phyloP scores from a whole-genome alignment of 2,329 filamentous ascomycete genomes.

The Coniochaeta pulveracea region DNA sequence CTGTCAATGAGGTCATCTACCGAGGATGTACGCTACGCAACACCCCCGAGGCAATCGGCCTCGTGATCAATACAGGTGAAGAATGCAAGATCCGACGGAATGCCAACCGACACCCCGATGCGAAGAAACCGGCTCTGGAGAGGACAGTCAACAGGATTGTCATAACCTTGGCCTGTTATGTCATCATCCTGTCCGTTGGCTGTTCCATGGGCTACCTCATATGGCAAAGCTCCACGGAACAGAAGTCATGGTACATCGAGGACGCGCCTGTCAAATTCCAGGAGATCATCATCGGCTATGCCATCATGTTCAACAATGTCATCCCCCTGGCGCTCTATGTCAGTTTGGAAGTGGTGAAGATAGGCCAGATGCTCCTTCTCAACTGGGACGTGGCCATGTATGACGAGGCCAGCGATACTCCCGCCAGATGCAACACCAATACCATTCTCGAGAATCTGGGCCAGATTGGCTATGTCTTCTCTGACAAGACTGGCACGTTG shows the following conservation, averaged over 20 bases:
- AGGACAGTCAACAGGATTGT: slow-evolving; percentile 65
- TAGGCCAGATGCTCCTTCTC: slow-evolving; percentile 66
- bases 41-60: slow-evolving; percentile 57
- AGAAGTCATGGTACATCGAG: slow-evolving; percentile 63
- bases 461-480: slow-evolving; percentile 83
- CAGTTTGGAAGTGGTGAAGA: slow-evolving; percentile 77
- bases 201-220: slow-evolving; percentile 73
- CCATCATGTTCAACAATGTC: slow-evolving; percentile 96
- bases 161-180: slow-evolving; percentile 67
- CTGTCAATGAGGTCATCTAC: slow-evolving; percentile 73
- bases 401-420: slow-evolving; percentile 70
- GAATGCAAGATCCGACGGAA: slow-evolving; percentile 85
- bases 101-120: slow-evolving; percentile 68
- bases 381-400: slow-evolving; percentile 86
- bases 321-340: slow-evolving; percentile 88
- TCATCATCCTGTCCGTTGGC: slow-evolving; percentile 66
- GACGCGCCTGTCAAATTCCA: slow-evolving; percentile 63
- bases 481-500: slow-evolving; percentile 88
- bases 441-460: slow-evolving; percentile 92
- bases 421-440: slow-evolving; percentile 81
- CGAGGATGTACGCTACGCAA: slow-evolving; percentile 79
- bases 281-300: slow-evolving; percentile 76
- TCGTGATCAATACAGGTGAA: slow-evolving; percentile 80
- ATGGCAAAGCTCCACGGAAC: slow-evolving; percentile 60
- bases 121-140: slow-evolving; percentile 67